Base-by-base conservation (phyloP, 108 stramenopile species). In the Discostella stelligeroides region DNA sequence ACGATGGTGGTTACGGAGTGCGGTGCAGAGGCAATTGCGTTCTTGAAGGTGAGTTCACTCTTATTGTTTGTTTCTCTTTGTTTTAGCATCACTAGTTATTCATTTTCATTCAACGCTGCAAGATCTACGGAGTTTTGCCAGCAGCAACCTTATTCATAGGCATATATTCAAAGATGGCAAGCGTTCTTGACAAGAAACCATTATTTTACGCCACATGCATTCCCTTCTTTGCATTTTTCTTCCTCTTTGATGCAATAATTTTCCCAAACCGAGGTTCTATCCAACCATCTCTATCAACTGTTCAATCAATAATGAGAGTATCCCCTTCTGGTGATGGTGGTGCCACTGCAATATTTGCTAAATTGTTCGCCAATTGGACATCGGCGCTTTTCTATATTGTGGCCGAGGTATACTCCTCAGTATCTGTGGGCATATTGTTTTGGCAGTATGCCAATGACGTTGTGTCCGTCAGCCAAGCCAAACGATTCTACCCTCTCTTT, bases 371-470 rank as follows among this genome's bases (percentile, higher is more conserved):
- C n/a, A 84, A 98, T 66, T 97, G 97, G 97, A 95, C 94, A 20
- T 91, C 88, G 25, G 93, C 97, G 2, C 66, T 98, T 30, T 98
- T 89, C 65, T 98, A 96, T 68, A 77, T 98, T 17, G 79, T 97
- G 58, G 85, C 95, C 7, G 97, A 98, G 82, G 87, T 98, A 0
- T 98, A 97, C 68, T 93, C 92, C 8, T 91, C 91, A 20, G 96
- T 95, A 18, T 92, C 90, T 21, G 94, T 97, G n/a, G 97, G 97
- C n/a, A 85, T 98, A 18, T 77, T 98, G 28, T 98, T 98, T 85
- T 98, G 97, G 97, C 95, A 96, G 59, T 96, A 90, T 80, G 97
- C 97, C 63, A 98, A 98, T 77, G 95, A 96, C 68, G 92, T 96
- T 38, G 95, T 97, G 7, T 70, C 86, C 3, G 89, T 98, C 51